A percentile compares a stretch with the other conserved stretches of the same genome.
Evolutionary conservation across 176 grass and related monocot genomes (phyloP).

Genomic region (Hordeum vulgare): MorexV3_pseudomolecules_assembly NC_058524.1:197349936-197350435

Average conservation of each 20-base stretch:
- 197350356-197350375: not conserved
- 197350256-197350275: not conserved
- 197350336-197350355: too few relatives aligned
- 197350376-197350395: not conserved
- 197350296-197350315: not conserved
- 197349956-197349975: not conserved
- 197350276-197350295: not conserved
- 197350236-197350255: not conserved
- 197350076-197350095: constrained; percentile 18
- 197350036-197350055: not conserved
- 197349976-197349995: not conserved
- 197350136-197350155: too few relatives aligned
- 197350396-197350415: not conserved
- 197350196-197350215: not conserved
- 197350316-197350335: not conserved
- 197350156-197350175: not conserved
- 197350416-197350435: not conserved
- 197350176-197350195: not conserved
- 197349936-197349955: not conserved
- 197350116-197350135: not conserved
- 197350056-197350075: not conserved
- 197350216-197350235: not conserved
- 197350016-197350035: not conserved
- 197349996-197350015: not conserved
- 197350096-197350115: constrained; percentile 15